Evolutionary conservation across 495 filamentous ascomycete species (phyloP), one percentile per base, ranked within the genome.

Genomic region (Arthonia radiata): DNA sequence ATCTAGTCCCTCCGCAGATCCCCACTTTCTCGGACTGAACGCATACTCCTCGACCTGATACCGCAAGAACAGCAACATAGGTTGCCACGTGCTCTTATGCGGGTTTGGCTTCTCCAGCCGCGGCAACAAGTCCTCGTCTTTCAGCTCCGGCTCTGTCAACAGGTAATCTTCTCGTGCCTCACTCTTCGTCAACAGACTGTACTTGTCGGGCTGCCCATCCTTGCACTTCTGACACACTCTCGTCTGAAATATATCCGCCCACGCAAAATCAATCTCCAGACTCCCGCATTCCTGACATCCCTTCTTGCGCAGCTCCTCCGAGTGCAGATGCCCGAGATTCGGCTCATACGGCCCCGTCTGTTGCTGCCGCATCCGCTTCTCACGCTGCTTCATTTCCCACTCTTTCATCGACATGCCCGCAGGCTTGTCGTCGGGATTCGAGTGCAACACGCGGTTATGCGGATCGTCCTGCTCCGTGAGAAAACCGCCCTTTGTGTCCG

Each of bases 21-120:
- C 86, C 86, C 86, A 94, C 41, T 73, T 75, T 42, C 74, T 78
- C 5, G 56, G 43, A 0, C 58, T 66, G 38, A 92, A 73, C 1
- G 79, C 86, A 40, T 90, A 91, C 25, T 75, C 76, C 38, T 97
- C 86, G 2, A 97, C 71, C 41, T 97, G 89, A 32, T 68, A 93
- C 1, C 89, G 71, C 5, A 97, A 55, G 42, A 75, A 97, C 1
- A 97, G 64, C 75, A 86, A 86, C 86, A 97, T 94, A 52, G 86
- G 78, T 40, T 92, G 82, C 78, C 79, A 97, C 18, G 81, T 80
- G 0, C 70, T 65, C 42, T 91, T 92, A 44, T 93, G 83, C 12
- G 86, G 86, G 41, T 97, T 97, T 4, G 89, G 86, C 15, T 66
- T 68, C 33, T 76, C 74, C 0, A 97, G 50, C 44, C 80, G 80